phyloP scores from a whole-genome alignment of 176 grass and related monocot genomes.

The Oryza rufipogon region DNA sequence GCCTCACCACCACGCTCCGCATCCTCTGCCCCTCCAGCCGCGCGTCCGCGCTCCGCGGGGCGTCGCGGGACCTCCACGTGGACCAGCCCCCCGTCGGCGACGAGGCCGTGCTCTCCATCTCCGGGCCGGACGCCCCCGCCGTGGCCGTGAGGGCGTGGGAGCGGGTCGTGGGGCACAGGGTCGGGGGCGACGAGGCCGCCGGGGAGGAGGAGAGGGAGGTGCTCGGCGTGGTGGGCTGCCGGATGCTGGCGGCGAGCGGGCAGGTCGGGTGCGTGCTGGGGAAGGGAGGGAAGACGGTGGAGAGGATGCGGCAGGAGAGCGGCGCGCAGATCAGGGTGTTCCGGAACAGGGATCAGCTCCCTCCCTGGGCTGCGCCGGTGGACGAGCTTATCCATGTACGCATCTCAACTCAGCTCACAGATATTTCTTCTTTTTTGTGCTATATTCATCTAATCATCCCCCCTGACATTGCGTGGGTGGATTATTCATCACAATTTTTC shows the following conservation, averaged over 20 bases:
- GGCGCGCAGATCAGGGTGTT: slow-evolving; percentile 83
- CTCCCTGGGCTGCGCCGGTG: slow-evolving; percentile 42
- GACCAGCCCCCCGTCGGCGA: slow-evolving; percentile 55
- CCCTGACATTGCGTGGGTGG: background rate
- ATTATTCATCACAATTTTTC: slow-evolving; percentile 6
- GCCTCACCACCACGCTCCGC: slow-evolving; percentile 53
- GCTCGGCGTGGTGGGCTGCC: slow-evolving; percentile 54
- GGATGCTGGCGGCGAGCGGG: slow-evolving; percentile 52
- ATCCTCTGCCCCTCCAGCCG: slow-evolving; percentile 55
- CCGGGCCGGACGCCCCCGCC: slow-evolving; percentile 40
- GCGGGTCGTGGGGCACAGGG: slow-evolving; percentile 38
- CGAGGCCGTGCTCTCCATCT: slow-evolving; percentile 55
- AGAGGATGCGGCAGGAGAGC: slow-evolving; percentile 69
- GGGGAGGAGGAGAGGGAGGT: slow-evolving; percentile 56
- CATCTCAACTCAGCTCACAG: slow-evolving; percentile 21
- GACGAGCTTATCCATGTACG: slow-evolving; percentile 76
- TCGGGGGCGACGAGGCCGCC: slow-evolving; percentile 25
- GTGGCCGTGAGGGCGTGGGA: slow-evolving; percentile 62
- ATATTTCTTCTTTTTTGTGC: background rate
- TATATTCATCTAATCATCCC: background rate
- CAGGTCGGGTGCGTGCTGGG: slow-evolving; percentile 70
- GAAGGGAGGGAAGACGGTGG: slow-evolving; percentile 73
- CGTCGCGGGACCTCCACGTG: slow-evolving; percentile 49
- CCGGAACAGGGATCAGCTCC: slow-evolving; percentile 66
- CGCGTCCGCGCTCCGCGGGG: slow-evolving; percentile 24